These are phyloP conservation scores for Haplosporangium gracile DNA, from an alignment of 192 early-diverging fungal genomes.

Conservation along the genomic window DNA sequence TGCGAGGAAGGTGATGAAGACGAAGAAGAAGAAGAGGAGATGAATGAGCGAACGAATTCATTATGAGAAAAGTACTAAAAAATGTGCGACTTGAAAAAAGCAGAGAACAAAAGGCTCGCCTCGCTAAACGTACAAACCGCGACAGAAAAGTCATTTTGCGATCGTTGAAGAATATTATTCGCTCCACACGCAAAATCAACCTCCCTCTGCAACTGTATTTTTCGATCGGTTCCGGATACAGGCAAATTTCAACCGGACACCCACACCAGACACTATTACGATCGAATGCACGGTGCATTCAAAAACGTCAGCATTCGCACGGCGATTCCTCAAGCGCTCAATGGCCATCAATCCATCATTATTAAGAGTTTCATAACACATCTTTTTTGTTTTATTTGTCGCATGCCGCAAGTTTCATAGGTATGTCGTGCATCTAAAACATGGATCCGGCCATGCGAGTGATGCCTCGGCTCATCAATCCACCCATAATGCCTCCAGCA, in stretches of 20 bases:
- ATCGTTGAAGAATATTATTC: background rate
- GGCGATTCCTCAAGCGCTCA: too few relatives aligned
- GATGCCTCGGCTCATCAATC: constrained; percentile 53
- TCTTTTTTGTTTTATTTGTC: background rate
- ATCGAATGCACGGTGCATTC: background rate
- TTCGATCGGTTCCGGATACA: background rate
- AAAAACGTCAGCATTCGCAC: background rate
- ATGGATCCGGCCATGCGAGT: constrained; percentile 56
- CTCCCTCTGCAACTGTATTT: background rate
- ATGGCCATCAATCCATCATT: background rate
- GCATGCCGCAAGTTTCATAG: too few relatives aligned
- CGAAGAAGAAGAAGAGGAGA: background rate
- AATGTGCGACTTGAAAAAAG: background rate
- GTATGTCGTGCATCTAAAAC: constrained; percentile 19
- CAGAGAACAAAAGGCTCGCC: too few relatives aligned
- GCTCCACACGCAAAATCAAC: background rate
- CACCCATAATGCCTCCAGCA: constrained; percentile 54
- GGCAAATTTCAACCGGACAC: background rate
- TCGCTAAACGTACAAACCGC: background rate
- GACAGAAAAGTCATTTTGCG: background rate
- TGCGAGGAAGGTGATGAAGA: constrained; percentile 1
- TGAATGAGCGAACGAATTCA: background rate
- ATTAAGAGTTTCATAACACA: background rate
- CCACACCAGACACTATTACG: background rate
- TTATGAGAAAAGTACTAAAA: background rate